Evolutionary conservation across 768 basidiomycete species (phyloP), one percentile per base, ranked within the genome.

Genomic region (Amanita inopinata): DNA sequence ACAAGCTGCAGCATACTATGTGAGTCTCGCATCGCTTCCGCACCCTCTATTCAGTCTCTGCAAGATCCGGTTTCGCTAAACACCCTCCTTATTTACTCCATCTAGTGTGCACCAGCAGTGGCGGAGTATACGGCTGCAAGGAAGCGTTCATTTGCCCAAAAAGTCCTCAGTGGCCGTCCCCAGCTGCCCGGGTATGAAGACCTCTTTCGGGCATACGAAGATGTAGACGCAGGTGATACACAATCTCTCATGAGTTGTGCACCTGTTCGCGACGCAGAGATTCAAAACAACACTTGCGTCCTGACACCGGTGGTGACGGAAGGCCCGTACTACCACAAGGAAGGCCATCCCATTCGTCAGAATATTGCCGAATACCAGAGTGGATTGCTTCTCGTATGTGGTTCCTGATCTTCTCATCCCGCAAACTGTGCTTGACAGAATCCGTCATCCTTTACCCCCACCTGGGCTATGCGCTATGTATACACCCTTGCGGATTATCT

Each of bases 221-320:
- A 67, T 38, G 49, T 53, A 49, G 50, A n/a, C 33, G 52, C 5
- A 0, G 54, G 53, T 3, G 47, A 55, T 19, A 58, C 61, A 4
- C 60, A 66, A 38, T 58, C 57, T 1, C 40, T 69, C 11, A 61
- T 74, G 61, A 61, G 62, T 11, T 76, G 73, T 49, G 54, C 67
- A 3, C 67, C 69, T 0, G 59, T 70, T n/a, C 34, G 65, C 27
- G 67, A 68, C 2, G 64, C 73, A 2, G 57, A 66, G 27, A 71
- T 73, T 27, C 70, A 71, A 50, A 76, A 74, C 48, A 74, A 74
- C 48, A 67, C 70, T 0, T 76, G 74, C 43, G 70, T 76, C 4
- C 61, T 76, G 0, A 59, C 72, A 3, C 73, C 74, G 12, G 67
- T 70, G 38, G 68, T 70, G 2, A 76, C 73, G 0, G 71, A 74